Evolutionary conservation across 106 monocot species (phyloP).

Genomic region (Dendrobium catenatum): DNA sequence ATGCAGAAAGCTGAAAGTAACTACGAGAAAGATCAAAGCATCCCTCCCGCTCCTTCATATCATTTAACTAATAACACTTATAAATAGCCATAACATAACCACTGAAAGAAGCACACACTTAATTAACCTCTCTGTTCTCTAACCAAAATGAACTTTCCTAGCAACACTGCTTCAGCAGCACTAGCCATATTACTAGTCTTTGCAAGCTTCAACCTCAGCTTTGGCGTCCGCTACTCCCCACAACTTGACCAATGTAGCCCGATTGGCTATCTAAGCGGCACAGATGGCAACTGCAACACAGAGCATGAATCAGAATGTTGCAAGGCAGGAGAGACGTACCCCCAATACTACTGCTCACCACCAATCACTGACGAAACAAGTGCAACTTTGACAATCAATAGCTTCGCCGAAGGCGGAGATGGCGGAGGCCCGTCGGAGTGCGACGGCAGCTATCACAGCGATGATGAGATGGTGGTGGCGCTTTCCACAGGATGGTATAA

Average conservation of each 20-base stretch:
- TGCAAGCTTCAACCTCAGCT: no score
- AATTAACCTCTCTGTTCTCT: no score
- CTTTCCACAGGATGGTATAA: conserved; percentile 31
- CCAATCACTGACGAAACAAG: conserved; percentile 6
- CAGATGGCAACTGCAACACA: conserved; percentile 12
- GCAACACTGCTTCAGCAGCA: no score
- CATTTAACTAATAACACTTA: no score
- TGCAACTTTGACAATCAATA: conserved; percentile 22
- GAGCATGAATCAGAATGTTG: conserved; percentile 26
- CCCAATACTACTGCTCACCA: conserved; percentile 31
- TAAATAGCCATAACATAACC: no score
- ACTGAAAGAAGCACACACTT: no score
- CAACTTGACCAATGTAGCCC: background rate
- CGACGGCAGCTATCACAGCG: conserved; percentile 21
- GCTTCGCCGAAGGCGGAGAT: conserved; percentile 26
- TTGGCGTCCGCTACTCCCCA: no score
- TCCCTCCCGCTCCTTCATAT: no score
- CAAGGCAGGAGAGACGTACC: conserved; percentile 18
- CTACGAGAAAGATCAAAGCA: no score
- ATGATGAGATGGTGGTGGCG: conserved; percentile 24
- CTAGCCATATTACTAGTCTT: no score
- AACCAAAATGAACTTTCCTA: no score
- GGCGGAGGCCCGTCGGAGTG: conserved; percentile 33
- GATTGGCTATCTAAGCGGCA: conserved; percentile 13
- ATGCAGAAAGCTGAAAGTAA: no score